Percentiles rank a stretch among this genome's conserved stretches.
Conservation (phyloP, 148 eudicot species). For the Persicaria tinctoria region DNA sequence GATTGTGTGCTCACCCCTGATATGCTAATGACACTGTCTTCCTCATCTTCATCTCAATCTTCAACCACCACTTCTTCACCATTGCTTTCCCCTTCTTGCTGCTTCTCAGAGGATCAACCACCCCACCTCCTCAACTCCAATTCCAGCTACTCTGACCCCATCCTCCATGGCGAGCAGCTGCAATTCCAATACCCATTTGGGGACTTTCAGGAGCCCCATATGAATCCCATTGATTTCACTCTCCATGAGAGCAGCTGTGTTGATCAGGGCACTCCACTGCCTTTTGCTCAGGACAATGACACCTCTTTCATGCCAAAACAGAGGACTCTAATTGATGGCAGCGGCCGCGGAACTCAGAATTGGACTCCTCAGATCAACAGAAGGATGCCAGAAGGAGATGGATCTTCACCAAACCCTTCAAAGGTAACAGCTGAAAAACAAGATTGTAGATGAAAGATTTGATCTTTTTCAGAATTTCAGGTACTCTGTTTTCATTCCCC, state of each 20-base stretch:
- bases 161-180: neutral
- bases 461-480: neutral
- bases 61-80: neutral
- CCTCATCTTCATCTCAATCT: constrained; percentile 12
- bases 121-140: neutral
- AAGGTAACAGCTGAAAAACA: neutral
- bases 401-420: neutral
- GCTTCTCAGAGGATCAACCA: neutral
- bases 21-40: constrained; percentile 4
- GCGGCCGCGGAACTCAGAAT: neutral
- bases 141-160: neutral
- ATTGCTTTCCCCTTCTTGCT: neutral
- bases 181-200: constrained; percentile 8
- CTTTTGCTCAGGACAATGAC: no score
- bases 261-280: neutral
- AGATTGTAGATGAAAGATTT: neutral
- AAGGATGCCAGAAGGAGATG: neutral
- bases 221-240: neutral
- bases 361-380: constrained; percentile 1
- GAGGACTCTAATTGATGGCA: neutral
- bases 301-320: no score
- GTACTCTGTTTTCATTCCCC: neutral
- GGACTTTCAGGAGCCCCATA: neutral
- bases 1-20: constrained; percentile 21
- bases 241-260: constrained; percentile 5